Percentiles rank a stretch among this genome's conserved stretches.
phyloP scores from a whole-genome alignment of 257 asterid species.

The Salvia miltiorrhiza region DNA sequence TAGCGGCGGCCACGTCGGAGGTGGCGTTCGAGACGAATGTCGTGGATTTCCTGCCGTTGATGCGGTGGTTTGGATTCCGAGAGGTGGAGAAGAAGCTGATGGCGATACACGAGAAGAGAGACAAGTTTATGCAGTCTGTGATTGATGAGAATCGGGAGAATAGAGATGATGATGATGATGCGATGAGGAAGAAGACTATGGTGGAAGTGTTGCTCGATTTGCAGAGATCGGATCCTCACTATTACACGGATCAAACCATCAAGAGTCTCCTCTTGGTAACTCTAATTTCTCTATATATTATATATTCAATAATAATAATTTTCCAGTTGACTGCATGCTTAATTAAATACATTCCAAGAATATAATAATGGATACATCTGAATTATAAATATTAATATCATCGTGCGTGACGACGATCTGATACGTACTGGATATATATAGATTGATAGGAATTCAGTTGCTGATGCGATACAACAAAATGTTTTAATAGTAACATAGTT shows the following conservation, averaged over 20 bases:
- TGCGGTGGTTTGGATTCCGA: slow-evolving; percentile 54
- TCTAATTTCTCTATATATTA: too few relatives aligned
- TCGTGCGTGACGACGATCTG: too few relatives aligned
- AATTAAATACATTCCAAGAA: too few relatives aligned
- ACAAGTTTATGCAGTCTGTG: slow-evolving; percentile 47
- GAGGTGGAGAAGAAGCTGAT: slow-evolving; percentile 38
- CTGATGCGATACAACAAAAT: not conserved
- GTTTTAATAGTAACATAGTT: too few relatives aligned
- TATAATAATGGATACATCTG: not conserved
- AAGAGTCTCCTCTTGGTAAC: slow-evolving; percentile 44
- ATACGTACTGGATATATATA: too few relatives aligned
- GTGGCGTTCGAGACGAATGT: slow-evolving; percentile 51
- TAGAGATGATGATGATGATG: not conserved
- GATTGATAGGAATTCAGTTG: too few relatives aligned
- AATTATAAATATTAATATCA: not conserved
- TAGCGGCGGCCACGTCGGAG: slow-evolving; percentile 33
- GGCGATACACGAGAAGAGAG: slow-evolving; percentile 38
- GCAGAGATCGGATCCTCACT: slow-evolving; percentile 44
- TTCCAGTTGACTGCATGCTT: too few relatives aligned
- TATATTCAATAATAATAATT: too few relatives aligned
- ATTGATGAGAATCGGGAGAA: slow-evolving; percentile 38
- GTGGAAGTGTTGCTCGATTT: slow-evolving; percentile 48
- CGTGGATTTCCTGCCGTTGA: slow-evolving; percentile 50
- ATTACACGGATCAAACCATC: slow-evolving; percentile 51
- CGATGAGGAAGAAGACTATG: slow-evolving; percentile 33